These are phyloP conservation scores for Clitocybe nebularis DNA, from an alignment of 1,284 basidiomycete species.

Conservation along the genomic window DNA sequence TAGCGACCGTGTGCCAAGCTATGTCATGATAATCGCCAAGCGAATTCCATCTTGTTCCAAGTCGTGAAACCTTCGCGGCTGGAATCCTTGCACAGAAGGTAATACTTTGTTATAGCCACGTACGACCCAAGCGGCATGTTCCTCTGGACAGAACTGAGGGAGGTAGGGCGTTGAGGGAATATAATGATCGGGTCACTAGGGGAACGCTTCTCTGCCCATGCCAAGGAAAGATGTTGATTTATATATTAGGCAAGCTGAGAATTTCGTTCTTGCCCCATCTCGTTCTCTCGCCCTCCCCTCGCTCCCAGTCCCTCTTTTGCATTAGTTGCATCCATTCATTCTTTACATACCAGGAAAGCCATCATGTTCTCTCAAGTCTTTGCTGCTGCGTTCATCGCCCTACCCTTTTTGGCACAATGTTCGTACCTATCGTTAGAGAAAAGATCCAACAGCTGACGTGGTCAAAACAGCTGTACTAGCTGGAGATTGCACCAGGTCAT, in stretches of 20 bases:
- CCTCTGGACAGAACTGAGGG: no score
- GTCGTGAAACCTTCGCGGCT: no score
- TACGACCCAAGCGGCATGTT: no score
- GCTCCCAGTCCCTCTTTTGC: slow-evolving; percentile 21
- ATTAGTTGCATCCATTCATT: slow-evolving; percentile 22
- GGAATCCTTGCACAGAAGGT: no score
- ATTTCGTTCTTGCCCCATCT: slow-evolving; percentile 8
- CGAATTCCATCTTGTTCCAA: no score
- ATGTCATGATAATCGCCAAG: no score
- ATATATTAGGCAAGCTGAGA: slow-evolving; percentile 12
- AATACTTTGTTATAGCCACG: no score
- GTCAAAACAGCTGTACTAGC: slow-evolving; percentile 35
- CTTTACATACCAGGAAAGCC: slow-evolving; percentile 17
- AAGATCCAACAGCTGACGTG: slow-evolving; percentile 3
- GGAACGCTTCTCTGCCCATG: slow-evolving; percentile 1
- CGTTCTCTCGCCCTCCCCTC: slow-evolving; percentile 9
- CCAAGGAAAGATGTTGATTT: slow-evolving; percentile 16
- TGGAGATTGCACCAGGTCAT: slow-evolving; percentile 51
- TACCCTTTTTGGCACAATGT: slow-evolving; percentile 42
- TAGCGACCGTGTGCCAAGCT: no score
- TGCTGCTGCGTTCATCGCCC: slow-evolving; percentile 36
- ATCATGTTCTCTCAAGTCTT: slow-evolving; percentile 40
- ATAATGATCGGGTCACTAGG: background rate
- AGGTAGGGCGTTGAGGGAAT: background rate
- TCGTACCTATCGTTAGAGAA: slow-evolving; percentile 17